Evolutionary conservation across 1,139 yeast species (phyloP), one percentile per base, ranked within the genome.

Genomic region (Yamadazyma sp.): DNA sequence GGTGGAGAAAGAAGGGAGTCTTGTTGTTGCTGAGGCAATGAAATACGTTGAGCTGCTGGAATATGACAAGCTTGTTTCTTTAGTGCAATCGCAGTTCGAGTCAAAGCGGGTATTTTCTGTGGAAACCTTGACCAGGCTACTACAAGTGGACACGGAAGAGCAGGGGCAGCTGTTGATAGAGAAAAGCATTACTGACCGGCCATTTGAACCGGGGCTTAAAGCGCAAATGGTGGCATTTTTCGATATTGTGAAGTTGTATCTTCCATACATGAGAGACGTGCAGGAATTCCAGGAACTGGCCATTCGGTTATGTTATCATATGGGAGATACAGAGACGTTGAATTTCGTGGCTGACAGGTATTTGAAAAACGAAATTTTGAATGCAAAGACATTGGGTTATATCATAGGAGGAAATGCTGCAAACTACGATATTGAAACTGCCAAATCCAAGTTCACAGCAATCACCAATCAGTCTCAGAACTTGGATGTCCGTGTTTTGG

Each of bases 401-500:
- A 48, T 58, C 3, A 48, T 70, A 37, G 53, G 59, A 28, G 60
- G 61, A 4, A 63, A 58, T 40, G 54, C 67, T 2, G 47, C 48
- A 20, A 64, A 58, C 46, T 68, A 61, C 45, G 72, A 70, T 29
- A 57, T 67, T 4, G 64, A 59, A 28, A 51, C 49, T 16, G 56
- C 67, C 26, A 64, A 58, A 37, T 41, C 44, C 4, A 57, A 29
- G 50, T 62, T 42, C 51, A 52, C 14, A 12, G 33, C 21, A 14
- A 39, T 52, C 3, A 39, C 46, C 10, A 43, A 36, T 22, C 29
- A 37, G 13, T 31, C 29, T n/a, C 48, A 22, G 52, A 51, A 16
- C 44, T 62, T 36, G 52, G 64, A 21, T 44, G 57, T 18, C 16
- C 20, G 43, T 1, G 46, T 70, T 2, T 41, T 70, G n/a, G 64